phyloP scores from a whole-genome alignment of 2,329 filamentous ascomycete genomes.

The Microsporum audouinii region DNA sequence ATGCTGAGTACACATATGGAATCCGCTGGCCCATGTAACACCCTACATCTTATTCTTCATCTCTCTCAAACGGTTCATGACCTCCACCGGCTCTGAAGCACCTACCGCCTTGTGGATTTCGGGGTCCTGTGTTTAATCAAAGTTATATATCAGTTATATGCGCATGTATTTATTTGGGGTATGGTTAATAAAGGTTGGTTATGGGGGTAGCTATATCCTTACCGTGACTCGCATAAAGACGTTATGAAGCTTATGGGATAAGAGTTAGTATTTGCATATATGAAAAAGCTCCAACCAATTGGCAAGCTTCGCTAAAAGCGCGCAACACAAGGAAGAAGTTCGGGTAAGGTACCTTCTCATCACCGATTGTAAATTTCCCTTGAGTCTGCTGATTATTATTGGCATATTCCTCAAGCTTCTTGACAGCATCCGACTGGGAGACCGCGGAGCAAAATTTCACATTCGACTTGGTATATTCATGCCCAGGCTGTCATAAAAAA shows the following conservation, averaged over 20 bases:
- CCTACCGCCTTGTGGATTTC: slow-evolving; percentile 74
- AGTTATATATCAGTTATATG: neutral
- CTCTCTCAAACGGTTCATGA: slow-evolving; percentile 76
- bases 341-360: slow-evolving; percentile 65
- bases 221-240: slow-evolving; percentile 87
- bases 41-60: slow-evolving; percentile 53
- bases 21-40: neutral
- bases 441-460: slow-evolving; percentile 77
- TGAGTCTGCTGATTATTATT: slow-evolving; percentile 76
- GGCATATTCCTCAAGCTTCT: slow-evolving; percentile 65
- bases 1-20: neutral
- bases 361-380: slow-evolving; percentile 89
- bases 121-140: slow-evolving; percentile 49
- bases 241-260: slow-evolving; percentile 61
- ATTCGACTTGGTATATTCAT: slow-evolving; percentile 97
- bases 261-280: neutral
- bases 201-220: slow-evolving; percentile 26
- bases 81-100: slow-evolving; percentile 64
- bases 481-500: slow-evolving; percentile 55
- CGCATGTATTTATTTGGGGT: neutral
- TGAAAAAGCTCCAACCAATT: neutral
- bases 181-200: neutral
- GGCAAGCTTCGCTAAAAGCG: neutral
- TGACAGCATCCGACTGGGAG: slow-evolving; percentile 60
- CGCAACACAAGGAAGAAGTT: neutral